Conservation (phyloP, 495 filamentous ascomycete genomes). For the Penicillium robsamsonii region DNA sequence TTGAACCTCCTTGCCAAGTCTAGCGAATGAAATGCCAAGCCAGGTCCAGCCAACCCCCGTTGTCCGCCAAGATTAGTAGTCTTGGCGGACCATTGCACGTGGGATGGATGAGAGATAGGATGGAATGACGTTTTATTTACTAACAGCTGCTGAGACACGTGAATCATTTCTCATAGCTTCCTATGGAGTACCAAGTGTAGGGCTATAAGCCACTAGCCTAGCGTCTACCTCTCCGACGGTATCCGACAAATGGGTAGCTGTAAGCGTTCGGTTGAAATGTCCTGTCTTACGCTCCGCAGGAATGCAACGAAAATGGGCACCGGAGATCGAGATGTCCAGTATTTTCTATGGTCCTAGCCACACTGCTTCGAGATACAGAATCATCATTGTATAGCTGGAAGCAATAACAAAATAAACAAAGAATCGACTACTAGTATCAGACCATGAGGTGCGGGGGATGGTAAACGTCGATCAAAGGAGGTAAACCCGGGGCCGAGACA, state of each 20-base stretch:
- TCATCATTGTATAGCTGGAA: no score
- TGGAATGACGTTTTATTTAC: neutral
- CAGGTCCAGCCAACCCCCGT: neutral
- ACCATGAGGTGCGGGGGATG: no score
- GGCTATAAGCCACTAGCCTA: neutral
- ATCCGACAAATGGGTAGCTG: neutral
- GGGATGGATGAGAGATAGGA: neutral
- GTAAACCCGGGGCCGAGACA: no score
- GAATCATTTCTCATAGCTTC: no score
- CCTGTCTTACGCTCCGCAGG: neutral
- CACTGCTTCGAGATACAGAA: no score
- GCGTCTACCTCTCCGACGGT: neutral
- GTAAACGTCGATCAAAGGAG: no score
- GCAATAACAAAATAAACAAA: neutral
- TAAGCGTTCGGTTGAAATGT: neutral
- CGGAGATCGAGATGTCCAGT: no score
- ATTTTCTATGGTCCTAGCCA: no score
- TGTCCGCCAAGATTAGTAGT: neutral
- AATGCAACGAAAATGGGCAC: no score
- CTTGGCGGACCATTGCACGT: slow-evolving; percentile 4
- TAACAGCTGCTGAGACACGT: neutral
- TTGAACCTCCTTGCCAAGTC: slow-evolving; percentile 10
- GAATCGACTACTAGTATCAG: neutral
- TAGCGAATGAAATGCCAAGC: slow-evolving; percentile 9
- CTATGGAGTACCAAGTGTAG: no score